A percentile compares a stretch with the other conserved stretches of the same genome.
Conservation (phyloP, 2,329 filamentous ascomycete genomes). For the Fusarium marasasianum region DNA sequence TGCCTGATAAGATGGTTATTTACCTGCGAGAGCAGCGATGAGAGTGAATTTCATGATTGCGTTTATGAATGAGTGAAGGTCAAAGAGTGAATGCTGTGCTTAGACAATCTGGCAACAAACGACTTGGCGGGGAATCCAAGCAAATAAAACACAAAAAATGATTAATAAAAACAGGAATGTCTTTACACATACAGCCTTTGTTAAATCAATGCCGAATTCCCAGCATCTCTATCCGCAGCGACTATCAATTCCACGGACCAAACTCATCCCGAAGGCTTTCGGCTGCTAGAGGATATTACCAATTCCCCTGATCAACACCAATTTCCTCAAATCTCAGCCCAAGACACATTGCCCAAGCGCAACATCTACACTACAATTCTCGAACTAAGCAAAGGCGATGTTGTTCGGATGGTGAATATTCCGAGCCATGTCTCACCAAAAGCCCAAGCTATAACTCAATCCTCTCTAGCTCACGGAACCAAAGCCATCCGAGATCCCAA, state of each 20-base stretch:
- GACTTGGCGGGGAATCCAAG: background rate
- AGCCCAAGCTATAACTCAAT: background rate
- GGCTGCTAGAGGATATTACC: background rate
- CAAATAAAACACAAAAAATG: background rate
- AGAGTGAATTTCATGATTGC: conserved; percentile 30
- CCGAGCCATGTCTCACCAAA: conserved; percentile 14
- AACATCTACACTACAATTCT: background rate
- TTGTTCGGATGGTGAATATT: background rate
- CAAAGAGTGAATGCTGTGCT: background rate
- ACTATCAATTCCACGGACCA: background rate
- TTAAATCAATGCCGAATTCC: background rate
- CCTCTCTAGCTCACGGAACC: conserved; percentile 18
- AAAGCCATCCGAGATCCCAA: background rate
- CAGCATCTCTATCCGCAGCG: background rate
- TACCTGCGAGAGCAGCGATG: conserved; percentile 17
- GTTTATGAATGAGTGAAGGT: conserved; percentile 7
- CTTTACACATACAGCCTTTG: background rate
- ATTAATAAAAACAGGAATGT: background rate
- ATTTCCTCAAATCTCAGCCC: background rate
- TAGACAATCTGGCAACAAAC: background rate
- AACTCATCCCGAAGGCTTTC: background rate
- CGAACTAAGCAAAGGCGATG: background rate
- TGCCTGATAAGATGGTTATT: background rate
- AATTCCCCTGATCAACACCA: background rate
- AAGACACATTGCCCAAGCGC: background rate